Evolutionary conservation across 2,329 filamentous ascomycete species (phyloP).

Genomic region (Cordyceps militaris): DNA sequence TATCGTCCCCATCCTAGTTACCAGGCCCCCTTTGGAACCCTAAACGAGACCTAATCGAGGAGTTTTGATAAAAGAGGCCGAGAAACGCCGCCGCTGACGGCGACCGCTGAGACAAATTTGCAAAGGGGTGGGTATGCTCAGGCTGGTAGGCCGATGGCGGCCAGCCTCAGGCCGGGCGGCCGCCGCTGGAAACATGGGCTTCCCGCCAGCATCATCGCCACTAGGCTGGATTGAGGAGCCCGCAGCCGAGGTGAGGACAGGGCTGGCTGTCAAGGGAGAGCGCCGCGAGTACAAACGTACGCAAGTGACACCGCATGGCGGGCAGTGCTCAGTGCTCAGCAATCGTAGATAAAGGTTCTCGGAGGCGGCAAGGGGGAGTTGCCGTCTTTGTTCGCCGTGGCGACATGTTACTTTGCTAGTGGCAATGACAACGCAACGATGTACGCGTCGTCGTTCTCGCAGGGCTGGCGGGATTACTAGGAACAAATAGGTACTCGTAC

Average conservation of each 20-base stretch:
- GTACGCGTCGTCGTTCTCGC: neutral
- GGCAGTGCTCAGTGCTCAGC: neutral
- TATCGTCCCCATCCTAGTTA: neutral
- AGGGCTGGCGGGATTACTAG: neutral
- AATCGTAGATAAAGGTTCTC: no score
- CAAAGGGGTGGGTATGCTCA: neutral
- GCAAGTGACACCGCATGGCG: neutral
- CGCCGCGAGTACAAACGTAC: neutral
- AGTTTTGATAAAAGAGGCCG: neutral
- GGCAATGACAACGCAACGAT: conserved; percentile 1
- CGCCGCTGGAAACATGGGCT: neutral
- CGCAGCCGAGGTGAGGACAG: neutral
- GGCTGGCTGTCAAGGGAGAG: neutral
- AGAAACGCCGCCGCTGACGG: neutral
- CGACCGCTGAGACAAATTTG: neutral
- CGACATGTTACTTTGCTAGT: neutral
- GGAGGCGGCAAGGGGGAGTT: neutral
- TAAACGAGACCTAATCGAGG: conserved; percentile 1
- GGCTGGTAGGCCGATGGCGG: conserved; percentile 17
- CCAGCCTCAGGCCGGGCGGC: neutral
- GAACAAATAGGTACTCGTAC: no score
- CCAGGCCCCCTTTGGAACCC: neutral
- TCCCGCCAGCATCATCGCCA: conserved; percentile 7
- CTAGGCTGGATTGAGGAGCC: neutral
- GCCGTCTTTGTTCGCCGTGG: neutral